Base-by-base conservation (phyloP, 768 basidiomycete genomes). In the Leucocoprinus birnbaumii region DNA sequence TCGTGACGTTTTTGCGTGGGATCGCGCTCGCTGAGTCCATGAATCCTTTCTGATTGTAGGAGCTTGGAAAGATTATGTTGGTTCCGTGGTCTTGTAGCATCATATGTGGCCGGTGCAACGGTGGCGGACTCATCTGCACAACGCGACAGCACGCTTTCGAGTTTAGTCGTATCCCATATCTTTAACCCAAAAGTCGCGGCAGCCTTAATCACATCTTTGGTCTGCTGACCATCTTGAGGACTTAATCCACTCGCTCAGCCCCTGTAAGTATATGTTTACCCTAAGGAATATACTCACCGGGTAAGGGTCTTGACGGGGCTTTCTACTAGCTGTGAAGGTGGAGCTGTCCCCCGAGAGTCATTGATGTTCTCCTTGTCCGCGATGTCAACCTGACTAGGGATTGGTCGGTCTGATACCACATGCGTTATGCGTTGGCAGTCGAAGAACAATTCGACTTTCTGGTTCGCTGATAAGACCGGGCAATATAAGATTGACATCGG, bases 11-110 rank as follows among this genome's bases (percentile, higher is more conserved):
- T 91, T 58, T 94, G 90, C 18, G 82, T 86, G 1, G 92, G 87
- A 71, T 99, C 97, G 44, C 96, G 90, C 73, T 99, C 97, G 16
- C 84, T 86, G 1, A 85, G 89, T 44, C 97, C 97, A 59, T 92
- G 84, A 40, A 91, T 69, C 58, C 85, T 86, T 67, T 98, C 97
- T 18, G 88, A 86, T 62, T 91, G 84, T 41, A 92, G 73, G 16
- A 90, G 76, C 31, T 77, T 81, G 11, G 79, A 80, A 25, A 90
- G 75, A 54, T 74, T 63, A 73, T 61, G 58, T 69, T 53, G 44
- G 63, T 63, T 41, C 68, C 63, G 54, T 62, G 60, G 47, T 68
- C 66, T 61, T 70, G 58, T 31, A 71, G 63, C 62, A 68, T 60
- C 21, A 68, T 9, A 48, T 65, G 44, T 58, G 51, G 22, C 58